phyloP scores from a whole-genome alignment of 73 alveolate genomes.

The Tetrahymena elliotti region DNA sequence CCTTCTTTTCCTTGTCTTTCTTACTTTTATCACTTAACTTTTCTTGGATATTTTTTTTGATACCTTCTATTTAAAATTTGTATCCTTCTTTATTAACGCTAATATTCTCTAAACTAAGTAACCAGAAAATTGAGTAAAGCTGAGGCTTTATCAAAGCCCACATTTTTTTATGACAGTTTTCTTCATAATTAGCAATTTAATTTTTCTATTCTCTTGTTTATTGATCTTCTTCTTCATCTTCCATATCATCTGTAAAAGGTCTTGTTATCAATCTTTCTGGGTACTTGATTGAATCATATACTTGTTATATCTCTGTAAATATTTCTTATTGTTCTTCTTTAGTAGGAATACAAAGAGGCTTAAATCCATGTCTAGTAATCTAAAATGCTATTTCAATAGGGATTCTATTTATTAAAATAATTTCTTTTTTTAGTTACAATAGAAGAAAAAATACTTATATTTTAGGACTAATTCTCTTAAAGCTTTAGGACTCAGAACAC shows the following conservation, averaged over 20 bases:
- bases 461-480: neutral
- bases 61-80: neutral
- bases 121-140: neutral
- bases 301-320: neutral
- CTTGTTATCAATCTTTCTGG: neutral
- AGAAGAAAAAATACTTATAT: neutral
- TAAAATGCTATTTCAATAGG: neutral
- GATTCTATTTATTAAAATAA: neutral
- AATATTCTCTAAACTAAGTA: neutral
- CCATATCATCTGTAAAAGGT: neutral
- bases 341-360: neutral
- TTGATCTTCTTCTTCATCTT: neutral
- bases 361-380: neutral
- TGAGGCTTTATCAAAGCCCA: neutral
- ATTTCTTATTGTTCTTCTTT: neutral
- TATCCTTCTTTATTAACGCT: neutral
- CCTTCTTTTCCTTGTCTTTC: neutral
- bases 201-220: neutral
- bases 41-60: neutral
- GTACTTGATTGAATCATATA: neutral
- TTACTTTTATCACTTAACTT: neutral
- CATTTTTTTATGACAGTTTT: neutral
- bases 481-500: neutral
- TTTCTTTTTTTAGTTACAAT: neutral
- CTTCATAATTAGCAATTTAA: neutral